phyloP scores from a whole-genome alignment of 164 flowering plant genomes.

The Berberis vulgaris region DNA sequence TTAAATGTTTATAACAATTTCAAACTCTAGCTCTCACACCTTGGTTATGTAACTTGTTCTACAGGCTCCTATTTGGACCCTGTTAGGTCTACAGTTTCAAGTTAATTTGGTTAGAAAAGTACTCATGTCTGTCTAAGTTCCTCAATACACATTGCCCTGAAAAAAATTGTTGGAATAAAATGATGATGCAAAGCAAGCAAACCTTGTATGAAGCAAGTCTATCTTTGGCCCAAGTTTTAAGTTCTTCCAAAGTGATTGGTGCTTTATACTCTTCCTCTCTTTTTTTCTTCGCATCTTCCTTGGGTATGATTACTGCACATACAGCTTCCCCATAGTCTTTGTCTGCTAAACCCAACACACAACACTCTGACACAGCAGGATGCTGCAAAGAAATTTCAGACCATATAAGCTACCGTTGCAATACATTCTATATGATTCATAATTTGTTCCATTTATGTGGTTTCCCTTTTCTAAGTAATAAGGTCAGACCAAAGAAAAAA shows the following conservation, averaged over 20 bases:
- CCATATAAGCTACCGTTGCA: neutral
- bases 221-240: conserved; percentile 74
- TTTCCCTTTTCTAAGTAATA: too few relatives aligned
- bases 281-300: conserved; percentile 39
- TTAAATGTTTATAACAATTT: too few relatives aligned
- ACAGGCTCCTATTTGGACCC: too few relatives aligned
- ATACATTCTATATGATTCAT: neutral
- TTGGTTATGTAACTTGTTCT: too few relatives aligned
- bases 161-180: neutral
- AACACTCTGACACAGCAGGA: conserved; percentile 74
- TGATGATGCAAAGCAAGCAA: neutral
- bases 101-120: too few relatives aligned
- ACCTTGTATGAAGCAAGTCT: conserved; percentile 98
- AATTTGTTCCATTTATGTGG: neutral
- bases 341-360: conserved; percentile 88
- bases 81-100: too few relatives aligned
- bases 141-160: too few relatives aligned
- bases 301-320: conserved; percentile 64
- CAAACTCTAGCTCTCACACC: too few relatives aligned
- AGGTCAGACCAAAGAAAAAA: too few relatives aligned
- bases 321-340: conserved; percentile 83
- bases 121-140: too few relatives aligned
- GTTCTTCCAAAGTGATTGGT: conserved; percentile 67
- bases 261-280: conserved; percentile 50
- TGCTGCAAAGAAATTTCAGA: conserved; percentile 39